phyloP scores from a whole-genome alignment of 75 land plant species.

The Isoetes taiwanensis region DNA sequence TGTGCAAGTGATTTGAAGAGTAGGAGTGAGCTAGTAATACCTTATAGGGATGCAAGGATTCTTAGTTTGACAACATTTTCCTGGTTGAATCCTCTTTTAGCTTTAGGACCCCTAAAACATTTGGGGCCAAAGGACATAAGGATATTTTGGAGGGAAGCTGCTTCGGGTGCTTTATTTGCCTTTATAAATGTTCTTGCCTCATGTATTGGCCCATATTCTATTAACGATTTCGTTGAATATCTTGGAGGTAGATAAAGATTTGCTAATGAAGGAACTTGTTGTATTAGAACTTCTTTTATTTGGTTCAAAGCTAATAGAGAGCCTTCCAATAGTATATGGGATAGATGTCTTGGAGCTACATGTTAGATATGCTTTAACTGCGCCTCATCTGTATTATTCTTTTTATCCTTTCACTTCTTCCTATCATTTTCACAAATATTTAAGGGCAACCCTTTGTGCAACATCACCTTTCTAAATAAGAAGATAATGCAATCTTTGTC shows the following conservation, averaged over 20 bases:
- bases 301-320: constrained; percentile 62
- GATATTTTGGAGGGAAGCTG: constrained; percentile 68
- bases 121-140: constrained; percentile 61
- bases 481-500: too few species aligned
- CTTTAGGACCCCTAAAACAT: constrained; percentile 53
- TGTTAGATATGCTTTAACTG: constrained; percentile 73
- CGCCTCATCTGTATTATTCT: too few species aligned
- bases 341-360: constrained; percentile 81
- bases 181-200: constrained; percentile 50
- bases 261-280: constrained; percentile 63
- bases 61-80: constrained; percentile 52
- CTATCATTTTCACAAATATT: too few species aligned
- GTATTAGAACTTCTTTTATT: constrained; percentile 57
- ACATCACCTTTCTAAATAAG: too few species aligned
- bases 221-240: constrained; percentile 87
- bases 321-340: constrained; percentile 80
- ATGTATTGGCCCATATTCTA: constrained; percentile 80
- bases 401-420: too few species aligned
- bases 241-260: constrained; percentile 41
- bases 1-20: neutral
- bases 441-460: too few species aligned
- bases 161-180: constrained; percentile 60
- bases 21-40: constrained; percentile 1
- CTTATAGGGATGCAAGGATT: constrained; percentile 56
- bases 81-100: constrained; percentile 64